phyloP scores from a whole-genome alignment of 768 basidiomycete species.

The Chalciporus piperatus region DNA sequence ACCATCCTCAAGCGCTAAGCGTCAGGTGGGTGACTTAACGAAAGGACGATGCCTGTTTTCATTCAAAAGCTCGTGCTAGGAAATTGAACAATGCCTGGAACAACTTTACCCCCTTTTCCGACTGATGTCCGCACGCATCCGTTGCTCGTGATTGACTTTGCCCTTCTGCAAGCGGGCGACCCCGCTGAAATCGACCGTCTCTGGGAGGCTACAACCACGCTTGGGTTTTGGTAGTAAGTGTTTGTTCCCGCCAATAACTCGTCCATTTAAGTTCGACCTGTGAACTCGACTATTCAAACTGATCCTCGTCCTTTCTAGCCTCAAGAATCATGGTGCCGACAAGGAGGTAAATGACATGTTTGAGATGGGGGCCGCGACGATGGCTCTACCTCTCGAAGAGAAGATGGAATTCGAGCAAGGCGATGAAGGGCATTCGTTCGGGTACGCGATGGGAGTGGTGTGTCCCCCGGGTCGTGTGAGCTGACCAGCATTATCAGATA shows the following conservation, averaged over 20 bases:
- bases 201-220: slow-evolving; percentile 45
- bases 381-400: slow-evolving; percentile 41
- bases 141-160: slow-evolving; percentile 45
- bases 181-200: slow-evolving; percentile 40
- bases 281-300: neutral
- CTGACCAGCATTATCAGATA: slow-evolving; percentile 37
- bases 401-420: slow-evolving; percentile 45
- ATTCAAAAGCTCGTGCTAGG: no score
- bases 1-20: no score
- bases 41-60: no score
- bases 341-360: slow-evolving; percentile 39
- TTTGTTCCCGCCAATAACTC: neutral
- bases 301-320: slow-evolving; percentile 20
- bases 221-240: slow-evolving; percentile 57
- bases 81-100: slow-evolving; percentile 30
- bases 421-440: slow-evolving; percentile 39
- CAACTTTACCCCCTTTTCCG: slow-evolving; percentile 41
- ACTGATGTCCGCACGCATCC: slow-evolving; percentile 42
- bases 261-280: no score
- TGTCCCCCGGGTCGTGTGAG: neutral
- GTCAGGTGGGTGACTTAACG: no score
- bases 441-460: slow-evolving; percentile 17
- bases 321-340: slow-evolving; percentile 44
- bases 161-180: slow-evolving; percentile 34
- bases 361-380: slow-evolving; percentile 39